Base-by-base conservation (phyloP, 2,329 filamentous ascomycete genomes). In the Colletotrichum sublineola region DNA sequence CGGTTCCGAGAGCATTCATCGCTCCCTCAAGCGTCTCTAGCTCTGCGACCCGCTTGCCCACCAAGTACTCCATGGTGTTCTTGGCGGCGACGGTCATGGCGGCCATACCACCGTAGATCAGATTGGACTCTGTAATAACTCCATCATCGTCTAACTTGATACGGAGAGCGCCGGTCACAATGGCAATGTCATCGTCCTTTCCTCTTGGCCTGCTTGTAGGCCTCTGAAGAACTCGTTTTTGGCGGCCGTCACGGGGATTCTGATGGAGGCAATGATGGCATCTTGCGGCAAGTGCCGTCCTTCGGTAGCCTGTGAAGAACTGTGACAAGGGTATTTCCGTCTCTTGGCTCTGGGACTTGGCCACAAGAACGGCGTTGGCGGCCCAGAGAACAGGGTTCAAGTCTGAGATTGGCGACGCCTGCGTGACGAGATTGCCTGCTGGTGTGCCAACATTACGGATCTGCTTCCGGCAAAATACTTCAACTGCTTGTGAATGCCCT, bases 171-270 rank as follows among this genome's bases (percentile, higher is more conserved):
- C 93, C 91, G 61, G 97, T 98, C 33, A 98, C 96, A 77, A 99
- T 98, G 2, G 96, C 96, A 79, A 99, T 98, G 79, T 99, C 96
- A 77, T 99, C 96, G 77, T 99, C n/a, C 96, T 80, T 98, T 98
- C 75, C 96, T 87, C 85, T 99, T 99, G 0, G 96, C 91, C 81
- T 98, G 96, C 82, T 99, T 99, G 83, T 98, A 98, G 1, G 96
- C 92, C n/a, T 55, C 93, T 89, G 80, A 97, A 92, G 79, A 92
- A 94, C 79, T 98, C 96, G 4, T 93, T 92, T 77, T 92, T 93
- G 65, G 91, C 87, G 3, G 86, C 86, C 0, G 93, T 92, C 3
- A 93, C 84, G 0, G 96, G 96, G 56, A 99, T 94, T n/a, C 92
- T 90, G 74, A 99, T 92, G 53, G 92, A 92, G 1, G 94, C 91